Evolutionary conservation across 2,329 filamentous ascomycete genomes (phyloP).

Genomic region (Akanthomyces lecanii): DNA sequence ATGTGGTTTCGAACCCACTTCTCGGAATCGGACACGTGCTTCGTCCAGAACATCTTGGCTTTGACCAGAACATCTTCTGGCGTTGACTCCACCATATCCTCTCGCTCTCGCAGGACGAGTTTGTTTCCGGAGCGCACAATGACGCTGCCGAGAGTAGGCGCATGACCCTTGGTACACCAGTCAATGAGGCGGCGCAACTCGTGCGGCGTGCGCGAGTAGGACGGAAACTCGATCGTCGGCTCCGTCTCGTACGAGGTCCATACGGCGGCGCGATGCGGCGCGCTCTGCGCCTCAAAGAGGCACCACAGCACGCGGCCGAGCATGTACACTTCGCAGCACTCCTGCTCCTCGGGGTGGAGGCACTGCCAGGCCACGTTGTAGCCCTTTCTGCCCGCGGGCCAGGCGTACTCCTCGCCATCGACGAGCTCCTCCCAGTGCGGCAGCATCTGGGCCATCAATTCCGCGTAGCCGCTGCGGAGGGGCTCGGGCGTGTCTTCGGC

Average conservation of each 20-base stretch:
- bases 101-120: conserved; percentile 39
- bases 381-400: conserved; percentile 37
- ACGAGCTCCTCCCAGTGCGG: conserved; percentile 42
- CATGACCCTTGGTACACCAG: conserved; percentile 47
- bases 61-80: conserved; percentile 33
- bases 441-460: conserved; percentile 40
- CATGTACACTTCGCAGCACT: conserved; percentile 59
- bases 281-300: conserved; percentile 57
- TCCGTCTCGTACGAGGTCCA: conserved; percentile 58
- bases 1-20: conserved; percentile 41
- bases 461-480: conserved; percentile 37
- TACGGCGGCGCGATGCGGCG: conserved; percentile 51
- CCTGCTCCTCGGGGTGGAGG: conserved; percentile 48
- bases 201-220: conserved; percentile 44
- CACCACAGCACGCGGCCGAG: conserved; percentile 59
- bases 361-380: conserved; percentile 56
- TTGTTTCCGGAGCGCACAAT: conserved; percentile 43
- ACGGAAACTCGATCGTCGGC: conserved; percentile 52
- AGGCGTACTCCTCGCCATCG: conserved; percentile 42
- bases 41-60: conserved; percentile 45
- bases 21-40: conserved; percentile 45
- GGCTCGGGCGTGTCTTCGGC: conserved; percentile 43
- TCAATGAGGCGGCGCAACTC: conserved; percentile 45
- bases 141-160: conserved; percentile 39
- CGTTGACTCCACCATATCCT: conserved; percentile 30